Base-by-base conservation (phyloP, 2,329 filamentous ascomycete species). In the Sarocladium oryzae region DNA sequence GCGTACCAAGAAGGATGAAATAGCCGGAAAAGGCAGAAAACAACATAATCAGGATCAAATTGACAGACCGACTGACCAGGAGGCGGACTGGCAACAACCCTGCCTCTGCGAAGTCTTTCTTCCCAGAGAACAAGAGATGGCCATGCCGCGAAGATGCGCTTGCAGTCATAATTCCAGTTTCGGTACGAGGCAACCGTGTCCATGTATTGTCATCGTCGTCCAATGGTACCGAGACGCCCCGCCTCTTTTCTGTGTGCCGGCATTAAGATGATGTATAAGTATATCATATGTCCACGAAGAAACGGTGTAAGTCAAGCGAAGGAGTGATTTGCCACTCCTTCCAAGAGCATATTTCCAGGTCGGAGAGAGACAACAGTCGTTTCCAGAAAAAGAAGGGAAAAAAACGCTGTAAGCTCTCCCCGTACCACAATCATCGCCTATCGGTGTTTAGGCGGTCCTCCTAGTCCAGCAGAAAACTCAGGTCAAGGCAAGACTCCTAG, bases 201-300 rank as follows among this genome's bases (percentile, higher is more conserved):
- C 21, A 3, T n/a, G 40, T 26, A 30, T 30, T 30, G n/a, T 28
- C 23, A n/a, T 43, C 15, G 20, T 43, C 23, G 4, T 28, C 21
- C 21, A 26, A 43, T 43, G 40, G 23, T 26, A 43, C 40, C 40
- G 40, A 26, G 40, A 43, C 43, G 45, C 50, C 52, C 23, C 37
- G 32, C 50, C 50, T 36, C 45, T 43, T 33, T 37, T 16, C 26
- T 48, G 13, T 28, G 40, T 48, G 24, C 43, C 43, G 43, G 50
- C 55, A 57, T 56, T 56, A 57, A 52, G 55, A 56, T 56, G 52
- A 40, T 53, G 52, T 57, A 56, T 53, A 51, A 54, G 50, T 56
- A 51, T 58, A 52, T 55, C 55, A 46, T 53, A 55, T 54, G 46
- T 55, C 49, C 53, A 52, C 45, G 35, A 49, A 49, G 26, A 51